phyloP scores from a whole-genome alignment of 2,329 filamentous ascomycete species.

The Fusarium anguioides region DNA sequence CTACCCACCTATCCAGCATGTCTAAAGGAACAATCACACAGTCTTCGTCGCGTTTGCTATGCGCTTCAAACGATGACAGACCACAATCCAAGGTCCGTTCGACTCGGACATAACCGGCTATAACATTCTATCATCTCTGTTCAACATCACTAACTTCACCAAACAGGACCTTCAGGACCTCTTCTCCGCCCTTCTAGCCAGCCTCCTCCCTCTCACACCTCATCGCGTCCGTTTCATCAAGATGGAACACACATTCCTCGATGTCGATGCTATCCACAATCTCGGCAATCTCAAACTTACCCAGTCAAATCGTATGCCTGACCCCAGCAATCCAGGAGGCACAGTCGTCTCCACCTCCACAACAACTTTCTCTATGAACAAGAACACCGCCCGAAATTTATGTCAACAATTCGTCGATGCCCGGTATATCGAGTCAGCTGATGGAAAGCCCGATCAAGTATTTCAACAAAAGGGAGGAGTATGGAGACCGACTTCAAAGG shows the following conservation, averaged over 20 bases:
- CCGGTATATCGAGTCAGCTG: constrained; percentile 91
- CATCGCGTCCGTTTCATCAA: constrained; percentile 91
- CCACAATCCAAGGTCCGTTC: constrained; percentile 87
- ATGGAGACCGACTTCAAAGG: constrained; percentile 97
- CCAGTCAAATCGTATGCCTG: constrained; percentile 98
- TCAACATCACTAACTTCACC: constrained; percentile 3
- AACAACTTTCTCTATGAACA: constrained; percentile 98
- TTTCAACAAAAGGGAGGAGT: constrained; percentile 89
- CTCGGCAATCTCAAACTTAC: constrained; percentile 96
- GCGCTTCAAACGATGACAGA: constrained; percentile 97
- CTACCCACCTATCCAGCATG: constrained; percentile 19
- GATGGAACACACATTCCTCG: constrained; percentile 92
- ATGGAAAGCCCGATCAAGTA: constrained; percentile 81
- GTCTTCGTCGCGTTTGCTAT: constrained; percentile 91
- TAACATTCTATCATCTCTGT: not conserved
- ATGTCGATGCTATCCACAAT: constrained; percentile 98
- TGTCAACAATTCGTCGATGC: constrained; percentile 95
- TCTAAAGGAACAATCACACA: constrained; percentile 58
- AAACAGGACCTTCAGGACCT: constrained; percentile 93
- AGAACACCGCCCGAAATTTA: constrained; percentile 95
- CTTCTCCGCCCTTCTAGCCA: constrained; percentile 95
- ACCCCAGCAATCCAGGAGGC: constrained; percentile 92
- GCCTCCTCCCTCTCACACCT: constrained; percentile 81
- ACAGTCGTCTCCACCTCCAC: constrained; percentile 98
- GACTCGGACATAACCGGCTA: constrained; percentile 8